Evolutionary conservation across 2,329 filamentous ascomycete genomes (phyloP), one percentile per base, ranked within the genome.

Genomic region (Fusarium sp.): DNA sequence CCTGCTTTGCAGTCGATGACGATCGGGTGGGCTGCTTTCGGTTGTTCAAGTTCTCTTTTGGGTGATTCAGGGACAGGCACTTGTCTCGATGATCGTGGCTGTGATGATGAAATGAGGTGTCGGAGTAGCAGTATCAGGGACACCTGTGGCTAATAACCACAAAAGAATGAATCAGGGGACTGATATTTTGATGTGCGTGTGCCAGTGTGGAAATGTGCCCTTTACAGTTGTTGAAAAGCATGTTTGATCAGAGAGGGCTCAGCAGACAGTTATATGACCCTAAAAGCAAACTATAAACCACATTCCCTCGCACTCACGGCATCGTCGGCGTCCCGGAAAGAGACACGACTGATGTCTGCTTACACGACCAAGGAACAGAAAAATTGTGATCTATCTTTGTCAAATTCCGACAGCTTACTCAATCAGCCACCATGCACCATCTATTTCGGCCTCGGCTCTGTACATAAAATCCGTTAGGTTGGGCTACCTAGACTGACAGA

Each of bases 21-120:
- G 68, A 71, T 62, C 37, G 53, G 25, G 68, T 65, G 68, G 68
- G 64, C 63, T 71, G 59, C 43, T 71, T 71, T 71, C 23, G 68
- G 55, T 57, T 57, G 43, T 49, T 55, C 41, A 55, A 32, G 30
- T 32, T 55, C 30, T 51, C 66, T 54, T 68, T 55, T 55, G 18
- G 63, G 58, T 25, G 21, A 20, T 55, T 55, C 28, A 59, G 16
- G 23, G 21, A 30, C 62, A 61, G 62, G 48, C 30, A 45, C 50
- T 66, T 48, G 28, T 49, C 40, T 42, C 37, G 62, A 66, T 66
- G 55, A 66, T 66, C 55, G 61, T 66, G 62, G 62, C 62, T 66
- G 62, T 65, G 60, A 41, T 30, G 59, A 58, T 16, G 40, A 18
- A 10, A 47, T 27, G 32, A 37, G 34, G 34, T 37, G 34, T 37